Conservation (phyloP, 2,329 filamentous ascomycete genomes). For the Nemania sp. region DNA sequence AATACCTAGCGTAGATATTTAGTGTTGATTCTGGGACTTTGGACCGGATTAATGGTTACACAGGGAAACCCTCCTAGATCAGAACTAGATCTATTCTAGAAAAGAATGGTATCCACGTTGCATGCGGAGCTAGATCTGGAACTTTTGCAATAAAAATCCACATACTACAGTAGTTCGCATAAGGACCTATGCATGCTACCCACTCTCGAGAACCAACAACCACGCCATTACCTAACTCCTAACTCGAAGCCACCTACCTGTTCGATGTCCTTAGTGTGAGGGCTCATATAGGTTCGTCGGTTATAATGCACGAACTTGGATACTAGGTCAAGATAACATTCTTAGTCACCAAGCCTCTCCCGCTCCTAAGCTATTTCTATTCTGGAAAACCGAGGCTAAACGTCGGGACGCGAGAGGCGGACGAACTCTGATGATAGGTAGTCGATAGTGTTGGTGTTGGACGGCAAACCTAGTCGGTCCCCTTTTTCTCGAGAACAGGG, state of each 20-base stretch:
- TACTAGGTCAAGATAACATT: background rate
- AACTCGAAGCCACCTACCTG: background rate
- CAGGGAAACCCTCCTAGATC: too few relatives aligned
- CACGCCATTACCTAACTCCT: background rate
- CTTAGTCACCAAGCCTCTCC: background rate
- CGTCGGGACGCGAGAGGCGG: background rate
- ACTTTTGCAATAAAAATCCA: too few relatives aligned
- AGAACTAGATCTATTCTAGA: too few relatives aligned
- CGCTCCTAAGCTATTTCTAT: background rate
- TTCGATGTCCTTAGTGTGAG: background rate
- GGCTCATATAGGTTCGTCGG: background rate
- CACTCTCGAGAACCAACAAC: background rate
- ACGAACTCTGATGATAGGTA: too few relatives aligned
- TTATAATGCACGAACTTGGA: slow-evolving; percentile 1
- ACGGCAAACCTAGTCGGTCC: background rate
- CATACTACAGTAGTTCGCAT: too few relatives aligned
- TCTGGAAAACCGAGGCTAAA: background rate
- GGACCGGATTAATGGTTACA: too few relatives aligned
- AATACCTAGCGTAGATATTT: slow-evolving; percentile 1
- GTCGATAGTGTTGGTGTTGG: too few relatives aligned
- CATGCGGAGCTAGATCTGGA: too few relatives aligned
- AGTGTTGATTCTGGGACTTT: background rate
- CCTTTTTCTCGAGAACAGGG: background rate
- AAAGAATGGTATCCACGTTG: too few relatives aligned
- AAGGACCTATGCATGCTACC: background rate